Evolutionary conservation across 2,329 filamentous ascomycete species (phyloP).

Genomic region (Amylocarpus encephaloides): DNA sequence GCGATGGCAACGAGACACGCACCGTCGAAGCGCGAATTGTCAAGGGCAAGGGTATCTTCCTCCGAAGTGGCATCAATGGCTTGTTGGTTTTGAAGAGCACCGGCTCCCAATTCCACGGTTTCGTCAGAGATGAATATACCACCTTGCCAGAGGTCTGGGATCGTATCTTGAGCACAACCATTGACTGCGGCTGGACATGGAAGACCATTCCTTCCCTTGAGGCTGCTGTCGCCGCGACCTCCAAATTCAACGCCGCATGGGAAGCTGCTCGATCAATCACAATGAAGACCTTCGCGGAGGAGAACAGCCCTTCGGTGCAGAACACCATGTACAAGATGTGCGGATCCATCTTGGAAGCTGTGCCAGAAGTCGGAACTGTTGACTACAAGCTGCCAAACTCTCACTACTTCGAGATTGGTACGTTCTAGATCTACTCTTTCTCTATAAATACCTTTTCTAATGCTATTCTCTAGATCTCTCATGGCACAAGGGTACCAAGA

Average conservation of each 20-base stretch:
- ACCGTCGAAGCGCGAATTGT: slow-evolving; percentile 68
- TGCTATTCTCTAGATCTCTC: slow-evolving; percentile 60
- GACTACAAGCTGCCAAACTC: slow-evolving; percentile 91
- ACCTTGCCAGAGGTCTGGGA: slow-evolving; percentile 88
- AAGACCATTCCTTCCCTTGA: slow-evolving; percentile 58
- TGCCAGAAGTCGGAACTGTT: slow-evolving; percentile 64
- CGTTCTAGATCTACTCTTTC: slow-evolving; percentile 33
- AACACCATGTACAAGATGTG: slow-evolving; percentile 99
- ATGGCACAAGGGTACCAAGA: slow-evolving; percentile 94
- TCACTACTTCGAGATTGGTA: slow-evolving; percentile 95
- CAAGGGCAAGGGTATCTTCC: slow-evolving; percentile 55
- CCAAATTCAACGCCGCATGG: slow-evolving; percentile 75
- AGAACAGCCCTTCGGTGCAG: slow-evolving; percentile 89
- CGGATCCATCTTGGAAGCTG: slow-evolving; percentile 72
- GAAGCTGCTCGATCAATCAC: slow-evolving; percentile 74
- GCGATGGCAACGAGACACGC: slow-evolving; percentile 83
- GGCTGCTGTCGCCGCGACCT: slow-evolving; percentile 57
- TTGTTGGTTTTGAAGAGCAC: slow-evolving; percentile 93
- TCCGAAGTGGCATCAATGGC: slow-evolving; percentile 73
- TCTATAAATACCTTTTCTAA: slow-evolving; percentile 12
- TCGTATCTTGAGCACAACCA: slow-evolving; percentile 88
- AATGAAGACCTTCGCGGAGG: slow-evolving; percentile 83
- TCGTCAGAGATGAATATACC: slow-evolving; percentile 88
- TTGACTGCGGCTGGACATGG: slow-evolving; percentile 86
- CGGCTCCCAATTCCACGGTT: slow-evolving; percentile 91